Percentiles rank a stretch among this genome's conserved stretches.
phyloP scores from a whole-genome alignment of 768 basidiomycete species.

The Tylopilus sp. region DNA sequence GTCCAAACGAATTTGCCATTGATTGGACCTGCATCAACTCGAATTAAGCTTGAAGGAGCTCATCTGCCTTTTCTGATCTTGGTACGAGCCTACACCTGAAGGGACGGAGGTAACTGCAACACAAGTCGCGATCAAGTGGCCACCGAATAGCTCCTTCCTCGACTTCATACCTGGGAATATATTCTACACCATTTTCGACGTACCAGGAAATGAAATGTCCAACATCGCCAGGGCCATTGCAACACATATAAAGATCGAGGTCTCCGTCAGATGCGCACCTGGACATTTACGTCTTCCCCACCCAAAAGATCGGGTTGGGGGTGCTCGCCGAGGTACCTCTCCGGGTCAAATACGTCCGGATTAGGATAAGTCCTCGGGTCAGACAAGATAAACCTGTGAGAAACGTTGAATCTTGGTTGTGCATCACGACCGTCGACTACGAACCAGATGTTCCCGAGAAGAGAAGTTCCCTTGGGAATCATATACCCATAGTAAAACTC shows the following conservation, averaged over 20 bases:
- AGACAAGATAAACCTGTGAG: constrained; percentile 8
- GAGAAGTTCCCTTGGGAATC: constrained; percentile 21
- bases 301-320: constrained; percentile 16
- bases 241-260: constrained; percentile 7
- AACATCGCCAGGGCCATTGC: constrained; percentile 9
- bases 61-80: constrained; percentile 4
- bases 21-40: not conserved
- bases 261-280: constrained; percentile 5
- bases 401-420: not conserved
- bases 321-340: constrained; percentile 10
- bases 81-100: constrained; percentile 9
- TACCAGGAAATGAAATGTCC: constrained; percentile 6
- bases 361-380: constrained; percentile 7
- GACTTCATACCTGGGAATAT: constrained; percentile 1
- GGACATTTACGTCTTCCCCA: constrained; percentile 14
- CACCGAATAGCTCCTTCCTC: constrained; percentile 2
- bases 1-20: not conserved
- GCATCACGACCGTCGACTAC: not conserved
- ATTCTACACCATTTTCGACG: not conserved
- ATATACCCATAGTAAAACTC: constrained; percentile 16
- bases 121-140: not conserved
- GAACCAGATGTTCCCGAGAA: constrained; percentile 13
- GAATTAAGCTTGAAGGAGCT: not conserved
- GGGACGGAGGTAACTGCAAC: constrained; percentile 4
- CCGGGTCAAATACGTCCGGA: constrained; percentile 12